phyloP scores from a whole-genome alignment of 768 basidiomycete genomes.

The Lactifluus subvellereus region DNA sequence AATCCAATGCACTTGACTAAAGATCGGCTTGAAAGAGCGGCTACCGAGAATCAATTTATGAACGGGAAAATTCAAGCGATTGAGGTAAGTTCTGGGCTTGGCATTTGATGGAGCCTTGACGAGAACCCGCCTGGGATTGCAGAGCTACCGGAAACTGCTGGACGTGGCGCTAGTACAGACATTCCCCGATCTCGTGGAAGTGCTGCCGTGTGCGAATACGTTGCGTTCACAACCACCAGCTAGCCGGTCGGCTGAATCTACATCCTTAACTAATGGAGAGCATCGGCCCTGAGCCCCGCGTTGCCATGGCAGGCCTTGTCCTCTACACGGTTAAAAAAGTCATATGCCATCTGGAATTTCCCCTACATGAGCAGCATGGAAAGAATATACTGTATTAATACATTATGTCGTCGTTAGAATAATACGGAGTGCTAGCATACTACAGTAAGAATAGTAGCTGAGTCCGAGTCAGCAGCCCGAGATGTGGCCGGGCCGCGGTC shows the following conservation, averaged over 20 bases:
- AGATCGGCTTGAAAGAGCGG: constrained; percentile 74
- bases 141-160: constrained; percentile 67
- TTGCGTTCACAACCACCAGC: neutral
- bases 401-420: too few species aligned
- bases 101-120: neutral
- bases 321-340: neutral
- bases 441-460: too few species aligned
- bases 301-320: constrained; percentile 6
- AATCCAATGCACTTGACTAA: constrained; percentile 81
- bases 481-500: neutral
- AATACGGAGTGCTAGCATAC: too few species aligned
- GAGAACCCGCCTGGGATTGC: constrained; percentile 4
- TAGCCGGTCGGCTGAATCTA: neutral
- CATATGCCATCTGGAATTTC: too few species aligned
- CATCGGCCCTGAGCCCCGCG: constrained; percentile 3
- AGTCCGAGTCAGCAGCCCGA: too few species aligned
- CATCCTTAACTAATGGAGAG: constrained; percentile 8
- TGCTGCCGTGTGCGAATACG: constrained; percentile 1
- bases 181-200: constrained; percentile 57
- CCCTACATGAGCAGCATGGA: too few species aligned
- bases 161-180: constrained; percentile 65
- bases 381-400: too few species aligned
- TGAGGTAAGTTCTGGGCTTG: constrained; percentile 41
- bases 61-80: constrained; percentile 82
- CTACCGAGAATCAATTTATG: constrained; percentile 89